phyloP scores from a whole-genome alignment of 1,284 basidiomycete genomes.

The Spongispora temasekensis region DNA sequence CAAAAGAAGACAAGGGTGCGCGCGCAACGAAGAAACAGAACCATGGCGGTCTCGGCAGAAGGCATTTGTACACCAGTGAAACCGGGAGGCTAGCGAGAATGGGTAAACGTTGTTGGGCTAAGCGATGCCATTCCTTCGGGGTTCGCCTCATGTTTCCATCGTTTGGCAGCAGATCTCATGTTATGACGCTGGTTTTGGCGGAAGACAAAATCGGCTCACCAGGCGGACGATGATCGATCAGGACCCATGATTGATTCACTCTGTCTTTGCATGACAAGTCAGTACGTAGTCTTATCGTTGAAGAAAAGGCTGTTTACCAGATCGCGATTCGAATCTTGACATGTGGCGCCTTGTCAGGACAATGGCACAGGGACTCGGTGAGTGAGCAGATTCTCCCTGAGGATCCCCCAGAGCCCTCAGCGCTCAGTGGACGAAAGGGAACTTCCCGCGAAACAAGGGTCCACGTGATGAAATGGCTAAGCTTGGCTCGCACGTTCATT shows the following conservation, averaged over 20 bases:
- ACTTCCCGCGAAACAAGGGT: conserved; percentile 21
- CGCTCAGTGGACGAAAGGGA: background rate
- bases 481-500: conserved; percentile 8
- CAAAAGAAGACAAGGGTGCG: conserved; percentile 11
- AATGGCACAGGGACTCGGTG: background rate
- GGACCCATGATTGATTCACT: conserved; percentile 2
- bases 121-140: conserved; percentile 1
- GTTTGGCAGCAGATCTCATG: conserved; percentile 10
- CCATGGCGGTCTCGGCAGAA: conserved; percentile 2
- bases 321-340: background rate
- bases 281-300: no score
- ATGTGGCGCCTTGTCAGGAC: no score
- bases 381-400: background rate
- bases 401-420: background rate
- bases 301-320: no score
- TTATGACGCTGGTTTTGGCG: background rate
- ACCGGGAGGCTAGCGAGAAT: background rate
- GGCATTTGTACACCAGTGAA: background rate
- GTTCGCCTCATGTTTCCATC: conserved; percentile 22
- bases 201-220: background rate
- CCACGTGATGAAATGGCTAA: conserved; percentile 3
- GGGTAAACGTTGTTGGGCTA: background rate
- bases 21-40: conserved; percentile 1
- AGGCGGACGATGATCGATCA: conserved; percentile 1
- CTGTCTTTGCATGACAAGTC: no score